Percentiles rank a stretch among this genome's conserved stretches.
phyloP scores from a whole-genome alignment of 371 early-diverging fungal genomes.

The Capniomyces stellatus region DNA sequence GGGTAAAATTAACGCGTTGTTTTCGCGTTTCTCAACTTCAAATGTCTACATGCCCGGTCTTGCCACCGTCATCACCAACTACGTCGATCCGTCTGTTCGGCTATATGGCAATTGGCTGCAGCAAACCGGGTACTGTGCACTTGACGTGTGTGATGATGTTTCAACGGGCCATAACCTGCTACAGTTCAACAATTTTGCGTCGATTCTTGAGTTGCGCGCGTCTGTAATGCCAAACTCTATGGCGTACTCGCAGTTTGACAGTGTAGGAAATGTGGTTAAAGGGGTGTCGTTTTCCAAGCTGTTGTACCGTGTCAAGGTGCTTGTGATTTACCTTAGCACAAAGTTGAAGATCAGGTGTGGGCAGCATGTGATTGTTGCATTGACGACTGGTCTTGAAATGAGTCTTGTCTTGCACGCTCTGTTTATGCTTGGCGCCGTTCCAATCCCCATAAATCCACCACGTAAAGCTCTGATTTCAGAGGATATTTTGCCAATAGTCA shows the following conservation, averaged over 20 bases:
- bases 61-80: too few relatives aligned
- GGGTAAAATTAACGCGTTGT: conserved; percentile 25
- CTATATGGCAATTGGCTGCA: conserved; percentile 34
- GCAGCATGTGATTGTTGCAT: conserved; percentile 41
- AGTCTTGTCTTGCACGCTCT: conserved; percentile 60
- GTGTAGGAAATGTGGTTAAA: conserved; percentile 39
- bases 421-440: conserved; percentile 50
- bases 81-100: conserved; percentile 17
- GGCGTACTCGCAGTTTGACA: conserved; percentile 42
- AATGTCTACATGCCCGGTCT: conserved; percentile 5
- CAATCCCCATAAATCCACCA: conserved; percentile 50
- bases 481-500: conserved; percentile 40
- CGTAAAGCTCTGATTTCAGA: conserved; percentile 32
- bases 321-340: conserved; percentile 37
- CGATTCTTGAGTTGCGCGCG: conserved; percentile 51
- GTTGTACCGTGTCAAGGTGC: conserved; percentile 38
- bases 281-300: conserved; percentile 50
- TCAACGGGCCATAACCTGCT: neutral
- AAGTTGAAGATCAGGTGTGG: conserved; percentile 34
- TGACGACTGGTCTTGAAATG: conserved; percentile 52
- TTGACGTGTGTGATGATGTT: conserved; percentile 36
- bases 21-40: conserved; percentile 9
- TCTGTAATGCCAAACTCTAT: conserved; percentile 39
- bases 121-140: conserved; percentile 49
- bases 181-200: conserved; percentile 23